phyloP scores from a whole-genome alignment of 257 asterid species.

The Gentiana dahurica region DNA sequence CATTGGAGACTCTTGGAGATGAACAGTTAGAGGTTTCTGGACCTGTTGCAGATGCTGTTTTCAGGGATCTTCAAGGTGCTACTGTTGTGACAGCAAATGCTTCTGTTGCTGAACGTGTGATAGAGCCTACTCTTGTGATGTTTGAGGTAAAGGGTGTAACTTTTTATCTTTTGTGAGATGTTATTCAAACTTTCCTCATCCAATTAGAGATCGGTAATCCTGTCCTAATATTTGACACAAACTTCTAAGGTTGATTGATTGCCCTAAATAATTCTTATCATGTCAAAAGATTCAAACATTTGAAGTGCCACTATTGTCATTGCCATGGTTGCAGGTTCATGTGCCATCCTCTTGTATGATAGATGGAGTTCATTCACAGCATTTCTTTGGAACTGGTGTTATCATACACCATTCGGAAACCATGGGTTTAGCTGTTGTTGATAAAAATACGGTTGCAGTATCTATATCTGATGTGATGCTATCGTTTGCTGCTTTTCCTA shows the following conservation, averaged over 20 bases:
- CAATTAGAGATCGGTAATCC: background rate
- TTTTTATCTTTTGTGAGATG: no score
- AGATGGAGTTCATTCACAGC: constrained; percentile 98
- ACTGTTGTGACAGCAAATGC: constrained; percentile 63
- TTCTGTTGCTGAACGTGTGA: constrained; percentile 78
- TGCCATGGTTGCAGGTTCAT: constrained; percentile 70
- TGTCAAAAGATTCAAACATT: no score
- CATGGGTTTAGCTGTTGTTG: constrained; percentile 94
- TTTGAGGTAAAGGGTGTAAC: constrained; percentile 45
- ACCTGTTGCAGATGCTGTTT: constrained; percentile 35
- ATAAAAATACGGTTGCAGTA: constrained; percentile 94
- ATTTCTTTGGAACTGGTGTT: constrained; percentile 95
- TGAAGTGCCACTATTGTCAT: constrained; percentile 3
- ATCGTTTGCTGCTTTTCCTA: constrained; percentile 98
- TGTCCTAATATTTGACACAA: background rate
- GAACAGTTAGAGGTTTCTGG: constrained; percentile 52
- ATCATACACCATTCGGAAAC: constrained; percentile 77
- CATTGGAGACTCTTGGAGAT: constrained; percentile 54
- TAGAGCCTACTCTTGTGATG: constrained; percentile 98
- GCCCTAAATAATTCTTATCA: no score
- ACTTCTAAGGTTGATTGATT: no score
- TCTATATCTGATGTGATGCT: constrained; percentile 95
- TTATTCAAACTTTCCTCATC: background rate
- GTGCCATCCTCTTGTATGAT: constrained; percentile 98
- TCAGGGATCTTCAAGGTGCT: constrained; percentile 60